These are phyloP conservation scores for Hypomontagnella monticulosa DNA, from an alignment of 495 filamentous ascomycete species.

Conservation along the genomic window DNA sequence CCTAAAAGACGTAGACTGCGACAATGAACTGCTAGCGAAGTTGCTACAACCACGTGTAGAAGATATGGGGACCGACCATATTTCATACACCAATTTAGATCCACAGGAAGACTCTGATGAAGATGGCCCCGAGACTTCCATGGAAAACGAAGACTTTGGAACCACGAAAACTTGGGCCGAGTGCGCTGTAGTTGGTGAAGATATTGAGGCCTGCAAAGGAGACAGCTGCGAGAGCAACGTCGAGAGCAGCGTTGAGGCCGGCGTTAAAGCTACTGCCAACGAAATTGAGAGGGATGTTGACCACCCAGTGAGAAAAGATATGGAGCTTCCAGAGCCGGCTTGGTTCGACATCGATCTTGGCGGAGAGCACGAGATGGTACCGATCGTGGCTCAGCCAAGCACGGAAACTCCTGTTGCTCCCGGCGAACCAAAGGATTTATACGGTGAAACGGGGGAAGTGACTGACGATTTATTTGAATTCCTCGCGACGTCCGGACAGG, in stretches of 20 bases:
- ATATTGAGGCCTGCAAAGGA: background rate
- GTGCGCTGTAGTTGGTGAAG: no score
- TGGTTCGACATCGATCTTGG: no score
- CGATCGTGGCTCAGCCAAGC: no score
- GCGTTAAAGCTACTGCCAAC: no score
- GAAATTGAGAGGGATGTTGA: no score
- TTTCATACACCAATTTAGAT: no score
- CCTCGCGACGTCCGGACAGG: background rate
- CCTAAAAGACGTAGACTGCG: background rate
- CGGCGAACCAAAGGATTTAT: background rate
- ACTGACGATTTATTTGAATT: conserved; percentile 24
- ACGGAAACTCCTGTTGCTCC: background rate
- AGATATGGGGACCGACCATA: no score
- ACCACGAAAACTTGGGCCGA: no score
- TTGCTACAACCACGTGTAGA: background rate
- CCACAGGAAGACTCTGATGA: background rate
- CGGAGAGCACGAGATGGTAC: background rate
- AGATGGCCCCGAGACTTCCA: background rate
- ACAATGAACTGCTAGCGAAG: background rate
- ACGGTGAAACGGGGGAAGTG: background rate
- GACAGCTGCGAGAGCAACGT: background rate
- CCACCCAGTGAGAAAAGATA: background rate
- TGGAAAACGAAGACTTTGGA: no score
- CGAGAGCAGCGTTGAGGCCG: no score
- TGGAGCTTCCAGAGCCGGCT: no score